phyloP scores from a whole-genome alignment of 495 filamentous ascomycete species.

The Penicillium soppii region DNA sequence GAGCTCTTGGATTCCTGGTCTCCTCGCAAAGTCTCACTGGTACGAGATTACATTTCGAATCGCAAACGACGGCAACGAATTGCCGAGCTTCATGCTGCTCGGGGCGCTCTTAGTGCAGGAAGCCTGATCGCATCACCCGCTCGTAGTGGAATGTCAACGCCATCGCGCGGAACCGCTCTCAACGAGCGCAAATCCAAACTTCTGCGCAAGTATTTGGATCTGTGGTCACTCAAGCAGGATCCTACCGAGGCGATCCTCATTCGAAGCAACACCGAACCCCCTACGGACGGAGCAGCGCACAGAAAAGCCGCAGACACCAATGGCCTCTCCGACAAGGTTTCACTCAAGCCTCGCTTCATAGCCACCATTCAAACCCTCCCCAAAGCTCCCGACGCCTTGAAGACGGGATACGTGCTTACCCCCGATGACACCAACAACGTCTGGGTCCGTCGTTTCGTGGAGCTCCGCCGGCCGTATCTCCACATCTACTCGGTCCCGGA shows the following conservation, averaged over 20 bases:
- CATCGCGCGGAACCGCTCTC: slow-evolving; percentile 46
- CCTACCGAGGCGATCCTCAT: slow-evolving; percentile 70
- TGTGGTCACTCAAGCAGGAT: slow-evolving; percentile 79
- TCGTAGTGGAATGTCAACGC: slow-evolving; percentile 40
- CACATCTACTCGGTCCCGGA: slow-evolving; percentile 81
- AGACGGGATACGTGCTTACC: slow-evolving; percentile 79
- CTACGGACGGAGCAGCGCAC: slow-evolving; percentile 60
- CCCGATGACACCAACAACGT: slow-evolving; percentile 67
- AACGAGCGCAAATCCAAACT: slow-evolving; percentile 55
- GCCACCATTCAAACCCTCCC: slow-evolving; percentile 68
- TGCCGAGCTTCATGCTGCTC: slow-evolving; percentile 77
- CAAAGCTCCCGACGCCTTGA: slow-evolving; percentile 73
- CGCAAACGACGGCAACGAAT: slow-evolving; percentile 68
- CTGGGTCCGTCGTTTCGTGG: slow-evolving; percentile 90
- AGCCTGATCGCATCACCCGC: slow-evolving; percentile 36
- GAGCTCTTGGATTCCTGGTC: slow-evolving; percentile 81
- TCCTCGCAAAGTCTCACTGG: slow-evolving; percentile 82
- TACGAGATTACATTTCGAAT: slow-evolving; percentile 74
- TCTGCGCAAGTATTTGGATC: slow-evolving; percentile 66
- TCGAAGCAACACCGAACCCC: slow-evolving; percentile 74
- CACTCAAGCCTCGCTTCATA: slow-evolving; percentile 56
- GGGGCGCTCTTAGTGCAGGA: slow-evolving; percentile 59
- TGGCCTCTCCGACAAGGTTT: slow-evolving; percentile 26
- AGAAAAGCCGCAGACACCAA: slow-evolving; percentile 26
- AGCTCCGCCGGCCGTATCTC: slow-evolving; percentile 88